phyloP scores from a whole-genome alignment of 257 asterid species.

The Pogostemon cablin region DNA sequence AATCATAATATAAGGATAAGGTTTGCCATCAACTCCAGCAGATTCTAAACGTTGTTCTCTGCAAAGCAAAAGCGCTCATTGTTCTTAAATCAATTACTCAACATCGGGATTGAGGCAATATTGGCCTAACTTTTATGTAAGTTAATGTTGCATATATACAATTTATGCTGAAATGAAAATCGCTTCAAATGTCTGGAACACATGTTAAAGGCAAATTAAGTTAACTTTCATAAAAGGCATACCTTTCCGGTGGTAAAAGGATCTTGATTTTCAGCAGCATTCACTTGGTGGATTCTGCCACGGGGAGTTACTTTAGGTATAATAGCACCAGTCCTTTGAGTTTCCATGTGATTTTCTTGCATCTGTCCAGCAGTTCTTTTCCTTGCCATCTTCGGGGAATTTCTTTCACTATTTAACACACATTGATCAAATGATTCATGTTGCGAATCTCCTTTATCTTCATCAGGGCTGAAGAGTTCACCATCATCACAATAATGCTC shows the following conservation, averaged over 20 bases:
- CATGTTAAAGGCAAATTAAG: slow-evolving; percentile 15
- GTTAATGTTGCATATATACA: slow-evolving; percentile 3
- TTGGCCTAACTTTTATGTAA: slow-evolving; percentile 9
- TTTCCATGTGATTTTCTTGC: slow-evolving; percentile 39
- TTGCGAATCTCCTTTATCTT: slow-evolving; percentile 29
- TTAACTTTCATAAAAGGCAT: slow-evolving; percentile 5
- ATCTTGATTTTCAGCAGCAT: slow-evolving; percentile 47
- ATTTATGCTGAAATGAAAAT: slow-evolving; percentile 5
- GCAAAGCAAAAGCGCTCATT: slow-evolving; percentile 2
- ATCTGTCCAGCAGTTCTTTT: slow-evolving; percentile 32
- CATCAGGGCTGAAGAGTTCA: slow-evolving; percentile 32
- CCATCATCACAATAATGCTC: slow-evolving; percentile 36
- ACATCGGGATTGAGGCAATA: slow-evolving; percentile 17
- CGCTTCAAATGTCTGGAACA: slow-evolving; percentile 3
- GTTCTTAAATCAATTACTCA: neutral
- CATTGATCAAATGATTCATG: slow-evolving; percentile 35
- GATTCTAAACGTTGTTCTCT: slow-evolving; percentile 6
- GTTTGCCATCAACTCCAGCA: neutral
- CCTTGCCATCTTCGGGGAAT: slow-evolving; percentile 37
- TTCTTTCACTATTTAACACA: slow-evolving; percentile 32
- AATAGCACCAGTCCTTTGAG: slow-evolving; percentile 30
- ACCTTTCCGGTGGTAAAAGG: slow-evolving; percentile 48
- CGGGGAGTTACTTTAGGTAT: slow-evolving; percentile 37
- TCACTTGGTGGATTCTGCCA: slow-evolving; percentile 39
- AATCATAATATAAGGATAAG: slow-evolving; percentile 15